Conservation (phyloP, 495 filamentous ascomycete species). For the Neurospora terricola region DNA sequence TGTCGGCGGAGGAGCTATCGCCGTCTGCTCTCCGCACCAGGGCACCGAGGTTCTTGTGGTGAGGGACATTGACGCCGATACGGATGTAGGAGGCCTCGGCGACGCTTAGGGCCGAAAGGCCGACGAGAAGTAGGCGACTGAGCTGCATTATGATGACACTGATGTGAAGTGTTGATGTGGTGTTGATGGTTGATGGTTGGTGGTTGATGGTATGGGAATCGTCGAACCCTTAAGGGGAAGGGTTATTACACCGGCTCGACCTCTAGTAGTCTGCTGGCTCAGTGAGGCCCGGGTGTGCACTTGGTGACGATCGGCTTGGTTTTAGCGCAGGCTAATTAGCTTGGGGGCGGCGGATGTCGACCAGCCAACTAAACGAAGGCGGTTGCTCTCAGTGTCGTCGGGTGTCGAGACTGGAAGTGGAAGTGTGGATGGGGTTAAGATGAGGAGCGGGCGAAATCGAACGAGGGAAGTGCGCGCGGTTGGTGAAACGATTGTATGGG, state of each 20-base stretch:
- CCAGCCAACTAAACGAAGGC: not conserved
- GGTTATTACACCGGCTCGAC: not conserved
- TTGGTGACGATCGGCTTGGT: not conserved
- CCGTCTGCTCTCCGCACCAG: slow-evolving; percentile 6
- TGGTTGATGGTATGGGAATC: not conserved
- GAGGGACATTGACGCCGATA: slow-evolving; percentile 5
- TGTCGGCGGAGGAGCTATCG: slow-evolving; percentile 4
- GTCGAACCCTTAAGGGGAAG: not conserved
- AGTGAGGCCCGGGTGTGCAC: not conserved
- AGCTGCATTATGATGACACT: slow-evolving; percentile 30
- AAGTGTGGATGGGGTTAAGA: not conserved
- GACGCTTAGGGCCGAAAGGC: slow-evolving; percentile 29
- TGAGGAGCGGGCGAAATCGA: not conserved
- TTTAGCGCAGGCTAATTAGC: not conserved
- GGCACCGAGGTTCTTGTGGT: not conserved
- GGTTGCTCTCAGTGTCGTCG: not conserved
- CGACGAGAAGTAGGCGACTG: slow-evolving; percentile 27
- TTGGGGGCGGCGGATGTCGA: not conserved
- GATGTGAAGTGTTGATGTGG: slow-evolving; percentile 1
- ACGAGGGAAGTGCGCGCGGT: not conserved
- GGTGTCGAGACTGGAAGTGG: not conserved
- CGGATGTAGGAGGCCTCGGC: slow-evolving; percentile 29
- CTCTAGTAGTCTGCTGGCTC: not conserved
- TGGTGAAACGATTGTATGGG: not conserved
- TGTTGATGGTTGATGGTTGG: not conserved